These are phyloP conservation scores for Moringa oleifera DNA, from an alignment of 345 rosid species.

Conservation along the genomic window DNA sequence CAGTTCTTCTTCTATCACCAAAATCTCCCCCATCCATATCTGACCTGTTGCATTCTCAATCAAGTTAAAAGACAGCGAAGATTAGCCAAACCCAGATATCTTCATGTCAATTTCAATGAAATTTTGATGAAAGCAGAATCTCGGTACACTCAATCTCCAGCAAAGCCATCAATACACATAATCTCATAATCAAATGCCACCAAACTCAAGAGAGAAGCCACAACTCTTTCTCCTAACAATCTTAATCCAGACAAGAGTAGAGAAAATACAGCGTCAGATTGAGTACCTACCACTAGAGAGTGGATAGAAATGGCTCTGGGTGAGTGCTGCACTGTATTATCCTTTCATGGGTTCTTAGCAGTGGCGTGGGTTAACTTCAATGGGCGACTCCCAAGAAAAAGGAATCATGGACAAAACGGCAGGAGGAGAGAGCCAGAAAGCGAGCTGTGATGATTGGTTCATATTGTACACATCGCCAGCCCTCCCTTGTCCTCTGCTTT, in stretches of 20 bases:
- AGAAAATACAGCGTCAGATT: background rate
- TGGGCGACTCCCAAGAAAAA: constrained; percentile 3
- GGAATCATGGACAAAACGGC: constrained; percentile 17
- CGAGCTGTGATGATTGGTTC: constrained; percentile 18
- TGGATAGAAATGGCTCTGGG: background rate
- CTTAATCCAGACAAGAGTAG: background rate
- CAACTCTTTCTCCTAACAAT: too few species aligned
- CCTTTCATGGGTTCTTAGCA: background rate
- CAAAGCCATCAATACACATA: too few species aligned
- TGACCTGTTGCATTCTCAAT: constrained; percentile 11
- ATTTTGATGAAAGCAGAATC: background rate
- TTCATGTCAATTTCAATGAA: too few species aligned
- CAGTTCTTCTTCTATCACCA: constrained; percentile 37
- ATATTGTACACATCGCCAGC: constrained; percentile 28
- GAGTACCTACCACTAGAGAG: constrained; percentile 12
- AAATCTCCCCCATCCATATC: constrained; percentile 37
- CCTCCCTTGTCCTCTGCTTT: too few species aligned
- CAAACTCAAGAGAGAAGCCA: too few species aligned
- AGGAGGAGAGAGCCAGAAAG: background rate
- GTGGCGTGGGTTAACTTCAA: constrained; percentile 4
- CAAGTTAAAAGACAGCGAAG: background rate
- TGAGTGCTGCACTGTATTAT: constrained; percentile 2
- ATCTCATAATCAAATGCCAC: too few species aligned
- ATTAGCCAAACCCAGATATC: background rate
- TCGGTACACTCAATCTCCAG: background rate